Percentiles rank a stretch among this genome's conserved stretches.
These are phyloP conservation scores for Coleophoma eucalyptorum DNA, from an alignment of 2,329 filamentous ascomycete species.

Conservation along the genomic window DNA sequence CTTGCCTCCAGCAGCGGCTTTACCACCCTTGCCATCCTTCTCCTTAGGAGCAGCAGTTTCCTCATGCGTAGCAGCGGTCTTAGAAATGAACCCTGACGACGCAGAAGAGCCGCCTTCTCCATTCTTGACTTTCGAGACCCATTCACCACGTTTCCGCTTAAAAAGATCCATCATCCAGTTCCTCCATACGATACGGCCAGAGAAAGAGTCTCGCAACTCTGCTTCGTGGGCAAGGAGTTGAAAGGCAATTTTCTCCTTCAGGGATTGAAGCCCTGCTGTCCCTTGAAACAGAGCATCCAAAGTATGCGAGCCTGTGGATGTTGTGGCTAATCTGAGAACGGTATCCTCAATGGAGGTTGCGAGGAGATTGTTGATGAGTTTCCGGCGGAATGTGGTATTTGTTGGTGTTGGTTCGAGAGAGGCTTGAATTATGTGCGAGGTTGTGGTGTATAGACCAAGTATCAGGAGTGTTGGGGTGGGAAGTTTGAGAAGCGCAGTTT, in stretches of 20 bases:
- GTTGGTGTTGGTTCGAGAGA: constrained; percentile 52
- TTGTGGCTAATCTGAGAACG: constrained; percentile 36
- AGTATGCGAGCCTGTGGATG: constrained; percentile 62
- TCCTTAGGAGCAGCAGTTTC: neutral
- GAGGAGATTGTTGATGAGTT: constrained; percentile 57
- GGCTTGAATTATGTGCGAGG: constrained; percentile 61
- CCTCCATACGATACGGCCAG: constrained; percentile 66
- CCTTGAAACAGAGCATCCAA: constrained; percentile 59
- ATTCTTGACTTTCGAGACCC: constrained; percentile 49
- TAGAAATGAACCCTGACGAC: neutral
- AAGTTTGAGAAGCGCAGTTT: constrained; percentile 64
- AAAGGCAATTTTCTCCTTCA: constrained; percentile 63
- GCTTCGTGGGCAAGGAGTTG: constrained; percentile 57
- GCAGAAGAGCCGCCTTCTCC: neutral
- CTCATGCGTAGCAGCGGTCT: neutral
- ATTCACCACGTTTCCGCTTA: constrained; percentile 58
- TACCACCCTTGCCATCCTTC: constrained; percentile 5
- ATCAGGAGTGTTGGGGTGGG: constrained; percentile 50
- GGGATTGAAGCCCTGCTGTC: constrained; percentile 48
- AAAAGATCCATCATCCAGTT: constrained; percentile 75
- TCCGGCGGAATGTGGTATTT: constrained; percentile 59
- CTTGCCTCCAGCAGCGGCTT: constrained; percentile 4
- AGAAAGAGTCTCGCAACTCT: constrained; percentile 57
- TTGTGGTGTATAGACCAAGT: constrained; percentile 50
- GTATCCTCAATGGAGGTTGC: constrained; percentile 20